phyloP scores from a whole-genome alignment of 208 protist genomes.

The Porcisia hertigi region DNA sequence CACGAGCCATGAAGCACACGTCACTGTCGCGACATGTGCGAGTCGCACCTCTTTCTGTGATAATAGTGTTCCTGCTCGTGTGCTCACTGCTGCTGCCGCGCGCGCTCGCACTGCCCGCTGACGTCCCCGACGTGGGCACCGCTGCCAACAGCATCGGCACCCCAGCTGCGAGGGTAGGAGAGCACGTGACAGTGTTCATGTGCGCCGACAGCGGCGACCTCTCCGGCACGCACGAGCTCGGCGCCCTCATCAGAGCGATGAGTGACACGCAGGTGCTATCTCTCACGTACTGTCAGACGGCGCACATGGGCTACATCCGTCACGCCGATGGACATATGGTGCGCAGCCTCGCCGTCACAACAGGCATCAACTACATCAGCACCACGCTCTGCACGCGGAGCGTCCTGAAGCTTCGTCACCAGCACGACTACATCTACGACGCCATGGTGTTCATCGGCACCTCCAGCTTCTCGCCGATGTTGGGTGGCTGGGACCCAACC shows the following conservation, averaged over 20 bases:
- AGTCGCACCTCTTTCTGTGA: background rate
- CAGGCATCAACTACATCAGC: constrained; percentile 56
- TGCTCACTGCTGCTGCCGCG: constrained; percentile 8
- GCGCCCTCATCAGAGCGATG: constrained; percentile 40
- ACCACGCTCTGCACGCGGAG: constrained; percentile 45
- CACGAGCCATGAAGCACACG: background rate
- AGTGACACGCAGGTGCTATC: constrained; percentile 23
- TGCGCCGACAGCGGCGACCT: constrained; percentile 46
- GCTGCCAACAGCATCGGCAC: background rate
- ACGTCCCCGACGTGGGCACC: background rate
- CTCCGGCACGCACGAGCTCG: constrained; percentile 47
- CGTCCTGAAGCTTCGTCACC: constrained; percentile 31
- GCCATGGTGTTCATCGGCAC: constrained; percentile 61
- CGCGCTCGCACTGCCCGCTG: constrained; percentile 5
- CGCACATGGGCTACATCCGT: constrained; percentile 40
- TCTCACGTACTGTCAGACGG: constrained; percentile 48
- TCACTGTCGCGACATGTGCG: background rate
- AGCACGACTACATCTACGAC: constrained; percentile 26
- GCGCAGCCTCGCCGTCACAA: constrained; percentile 44
- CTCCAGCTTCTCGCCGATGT: constrained; percentile 60
- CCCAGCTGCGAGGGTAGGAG: background rate
- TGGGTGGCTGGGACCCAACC: constrained; percentile 57
- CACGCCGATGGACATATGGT: constrained; percentile 37
- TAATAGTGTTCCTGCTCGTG: constrained; percentile 25
- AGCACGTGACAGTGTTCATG: constrained; percentile 35